Percentiles rank a stretch among this genome's conserved stretches.
Evolutionary conservation across 2,329 filamentous ascomycete species (phyloP).

Genomic region (Emericellopsis atlantica): DNA sequence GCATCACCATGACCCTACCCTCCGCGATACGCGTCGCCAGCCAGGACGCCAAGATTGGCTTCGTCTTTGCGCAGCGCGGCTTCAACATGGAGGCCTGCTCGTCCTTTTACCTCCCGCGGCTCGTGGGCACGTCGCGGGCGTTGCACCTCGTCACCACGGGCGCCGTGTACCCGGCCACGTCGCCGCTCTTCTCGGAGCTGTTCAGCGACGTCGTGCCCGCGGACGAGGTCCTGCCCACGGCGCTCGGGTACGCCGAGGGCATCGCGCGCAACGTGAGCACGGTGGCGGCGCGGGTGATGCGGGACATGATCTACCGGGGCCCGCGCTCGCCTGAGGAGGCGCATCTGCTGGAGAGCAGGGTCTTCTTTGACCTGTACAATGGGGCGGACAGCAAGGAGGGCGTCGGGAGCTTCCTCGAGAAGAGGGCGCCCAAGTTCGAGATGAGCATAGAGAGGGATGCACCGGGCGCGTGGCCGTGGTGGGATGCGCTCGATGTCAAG

Average conservation of each 20-base stretch:
- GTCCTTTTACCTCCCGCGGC: constrained; percentile 58
- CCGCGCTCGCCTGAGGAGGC: constrained; percentile 51
- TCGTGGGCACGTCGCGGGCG: constrained; percentile 53
- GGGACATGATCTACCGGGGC: constrained; percentile 56
- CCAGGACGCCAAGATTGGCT: constrained; percentile 52
- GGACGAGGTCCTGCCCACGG: constrained; percentile 48
- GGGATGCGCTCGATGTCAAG: background rate
- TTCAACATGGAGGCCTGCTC: constrained; percentile 61
- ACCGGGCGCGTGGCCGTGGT: background rate
- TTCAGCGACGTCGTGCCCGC: constrained; percentile 54
- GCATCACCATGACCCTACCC: constrained; percentile 49
- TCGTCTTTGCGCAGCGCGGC: constrained; percentile 60
- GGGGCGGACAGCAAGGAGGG: constrained; percentile 52
- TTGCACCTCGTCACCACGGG: constrained; percentile 58
- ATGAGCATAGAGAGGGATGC: constrained; percentile 25
- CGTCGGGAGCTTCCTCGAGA: constrained; percentile 56
- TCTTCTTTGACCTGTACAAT: constrained; percentile 49
- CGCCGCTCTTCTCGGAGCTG: constrained; percentile 41
- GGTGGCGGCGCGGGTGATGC: constrained; percentile 54
- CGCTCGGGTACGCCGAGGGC: constrained; percentile 53
- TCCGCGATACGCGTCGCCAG: constrained; percentile 41
- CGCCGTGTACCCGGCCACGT: constrained; percentile 37
- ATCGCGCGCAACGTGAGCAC: constrained; percentile 53
- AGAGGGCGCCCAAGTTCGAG: constrained; percentile 49
- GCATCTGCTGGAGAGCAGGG: constrained; percentile 54